phyloP scores from a whole-genome alignment of 2,329 filamentous ascomycete genomes.

The Balansia obtecta region DNA sequence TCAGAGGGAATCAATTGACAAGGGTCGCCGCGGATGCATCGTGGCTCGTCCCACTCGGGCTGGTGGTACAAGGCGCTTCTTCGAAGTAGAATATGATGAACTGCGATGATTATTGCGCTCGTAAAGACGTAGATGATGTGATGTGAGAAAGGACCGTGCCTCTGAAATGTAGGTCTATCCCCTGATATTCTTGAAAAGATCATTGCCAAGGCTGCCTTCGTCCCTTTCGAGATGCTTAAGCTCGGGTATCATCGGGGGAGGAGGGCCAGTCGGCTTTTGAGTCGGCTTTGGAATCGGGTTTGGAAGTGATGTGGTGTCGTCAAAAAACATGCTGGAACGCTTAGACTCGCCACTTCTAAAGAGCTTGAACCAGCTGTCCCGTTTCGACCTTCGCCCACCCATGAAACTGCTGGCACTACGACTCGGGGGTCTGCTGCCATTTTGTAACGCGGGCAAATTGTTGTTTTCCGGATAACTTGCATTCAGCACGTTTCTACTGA shows the following conservation, averaged over 20 bases:
- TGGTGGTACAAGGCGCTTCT: neutral
- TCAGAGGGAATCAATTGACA: conserved; percentile 1
- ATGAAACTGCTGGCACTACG: conserved; percentile 34
- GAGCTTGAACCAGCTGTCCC: conserved; percentile 47
- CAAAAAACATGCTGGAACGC: conserved; percentile 31
- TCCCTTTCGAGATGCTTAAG: conserved; percentile 39
- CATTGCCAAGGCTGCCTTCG: conserved; percentile 33
- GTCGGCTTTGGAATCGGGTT: conserved; percentile 15
- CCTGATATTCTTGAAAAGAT: conserved; percentile 49
- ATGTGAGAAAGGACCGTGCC: neutral
- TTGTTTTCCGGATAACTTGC: conserved; percentile 37
- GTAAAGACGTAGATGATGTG: neutral
- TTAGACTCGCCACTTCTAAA: conserved; percentile 29
- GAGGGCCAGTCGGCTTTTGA: conserved; percentile 33
- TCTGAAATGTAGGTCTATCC: conserved; percentile 16
- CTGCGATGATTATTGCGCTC: neutral
- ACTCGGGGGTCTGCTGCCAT: conserved; percentile 33
- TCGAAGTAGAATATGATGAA: neutral
- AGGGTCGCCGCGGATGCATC: conserved; percentile 12
- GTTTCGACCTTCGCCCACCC: conserved; percentile 42
- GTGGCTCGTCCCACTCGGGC: conserved; percentile 15
- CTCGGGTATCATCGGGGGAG: conserved; percentile 50
- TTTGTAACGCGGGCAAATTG: conserved; percentile 29
- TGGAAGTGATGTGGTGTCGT: conserved; percentile 20
- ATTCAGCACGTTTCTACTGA: conserved; percentile 44